These are phyloP conservation scores for Aspergillus japonicus DNA, from an alignment of 2,329 filamentous ascomycete genomes.

Conservation along the genomic window DNA sequence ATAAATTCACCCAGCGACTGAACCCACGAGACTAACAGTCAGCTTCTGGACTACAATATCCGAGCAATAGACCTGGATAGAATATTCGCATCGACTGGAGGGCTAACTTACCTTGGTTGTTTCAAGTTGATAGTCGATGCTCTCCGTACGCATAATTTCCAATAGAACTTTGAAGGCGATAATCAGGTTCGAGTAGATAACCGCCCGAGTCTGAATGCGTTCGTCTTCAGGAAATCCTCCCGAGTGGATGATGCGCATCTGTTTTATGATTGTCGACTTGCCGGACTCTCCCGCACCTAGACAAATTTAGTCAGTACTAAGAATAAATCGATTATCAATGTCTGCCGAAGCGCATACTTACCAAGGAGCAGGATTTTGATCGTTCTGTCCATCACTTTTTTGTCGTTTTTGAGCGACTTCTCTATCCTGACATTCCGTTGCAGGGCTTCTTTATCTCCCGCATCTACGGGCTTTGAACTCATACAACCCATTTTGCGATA, in stretches of 20 bases:
- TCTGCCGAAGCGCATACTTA: constrained; percentile 47
- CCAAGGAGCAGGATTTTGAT: constrained; percentile 92
- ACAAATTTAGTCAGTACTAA: neutral
- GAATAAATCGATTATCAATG: neutral
- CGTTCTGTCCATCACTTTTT: constrained; percentile 80
- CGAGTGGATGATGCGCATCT: constrained; percentile 97
- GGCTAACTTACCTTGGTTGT: constrained; percentile 69
- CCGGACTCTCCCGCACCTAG: constrained; percentile 90
- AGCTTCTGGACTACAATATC: neutral
- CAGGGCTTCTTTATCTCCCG: constrained; percentile 42
- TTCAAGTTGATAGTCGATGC: constrained; percentile 73
- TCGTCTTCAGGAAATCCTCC: constrained; percentile 88
- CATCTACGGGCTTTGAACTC: constrained; percentile 41
- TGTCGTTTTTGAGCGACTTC: constrained; percentile 78
- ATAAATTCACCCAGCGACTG: constrained; percentile 78
- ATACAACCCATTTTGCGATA: constrained; percentile 46
- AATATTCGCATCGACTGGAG: neutral
- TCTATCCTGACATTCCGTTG: constrained; percentile 69
- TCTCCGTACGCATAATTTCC: constrained; percentile 85
- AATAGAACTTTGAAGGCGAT: constrained; percentile 88
- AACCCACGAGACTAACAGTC: constrained; percentile 14
- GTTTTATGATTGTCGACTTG: constrained; percentile 95
- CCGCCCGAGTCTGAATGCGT: constrained; percentile 88
- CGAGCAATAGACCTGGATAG: neutral
- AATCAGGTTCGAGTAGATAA: constrained; percentile 92